phyloP scores from a whole-genome alignment of 2,329 filamentous ascomycete species.

The Pochonia chlamydosporia region DNA sequence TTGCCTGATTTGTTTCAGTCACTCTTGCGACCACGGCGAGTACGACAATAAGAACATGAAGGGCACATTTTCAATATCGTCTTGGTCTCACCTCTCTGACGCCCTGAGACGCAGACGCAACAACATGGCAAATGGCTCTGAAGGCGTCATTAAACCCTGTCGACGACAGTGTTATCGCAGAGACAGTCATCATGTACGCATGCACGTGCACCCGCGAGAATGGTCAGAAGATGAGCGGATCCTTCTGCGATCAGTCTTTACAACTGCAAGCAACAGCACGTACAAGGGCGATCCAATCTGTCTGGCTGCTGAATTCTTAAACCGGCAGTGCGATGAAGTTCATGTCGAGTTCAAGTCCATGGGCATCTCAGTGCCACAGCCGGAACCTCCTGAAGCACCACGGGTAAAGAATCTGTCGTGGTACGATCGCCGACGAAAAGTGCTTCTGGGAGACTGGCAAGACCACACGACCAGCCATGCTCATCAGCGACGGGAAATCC shows the following conservation, averaged over 20 bases:
- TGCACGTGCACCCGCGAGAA: conserved; percentile 13
- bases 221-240: conserved; percentile 46
- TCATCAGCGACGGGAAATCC: conserved; percentile 50
- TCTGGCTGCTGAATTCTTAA: conserved; percentile 42
- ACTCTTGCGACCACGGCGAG: conserved; percentile 57
- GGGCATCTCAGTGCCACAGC: conserved; percentile 18
- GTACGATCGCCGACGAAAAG: conserved; percentile 53
- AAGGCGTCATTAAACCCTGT: conserved; percentile 21
- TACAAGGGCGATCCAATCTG: conserved; percentile 40
- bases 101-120: conserved; percentile 22
- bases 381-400: conserved; percentile 20
- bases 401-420: conserved; percentile 42
- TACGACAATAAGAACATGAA: conserved; percentile 49
- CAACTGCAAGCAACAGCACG: conserved; percentile 34
- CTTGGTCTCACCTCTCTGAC: conserved; percentile 25
- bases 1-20: conserved; percentile 53
- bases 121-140: conserved; percentile 6
- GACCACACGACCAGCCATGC: conserved; percentile 49
- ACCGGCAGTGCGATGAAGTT: conserved; percentile 48
- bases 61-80: conserved; percentile 44
- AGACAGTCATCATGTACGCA: conserved; percentile 13
- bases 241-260: conserved; percentile 41
- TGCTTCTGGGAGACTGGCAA: conserved; percentile 48
- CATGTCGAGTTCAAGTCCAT: conserved; percentile 25
- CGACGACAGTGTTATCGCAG: conserved; percentile 36